phyloP scores from a whole-genome alignment of 768 basidiomycete genomes.

The Suillus decipiens region DNA sequence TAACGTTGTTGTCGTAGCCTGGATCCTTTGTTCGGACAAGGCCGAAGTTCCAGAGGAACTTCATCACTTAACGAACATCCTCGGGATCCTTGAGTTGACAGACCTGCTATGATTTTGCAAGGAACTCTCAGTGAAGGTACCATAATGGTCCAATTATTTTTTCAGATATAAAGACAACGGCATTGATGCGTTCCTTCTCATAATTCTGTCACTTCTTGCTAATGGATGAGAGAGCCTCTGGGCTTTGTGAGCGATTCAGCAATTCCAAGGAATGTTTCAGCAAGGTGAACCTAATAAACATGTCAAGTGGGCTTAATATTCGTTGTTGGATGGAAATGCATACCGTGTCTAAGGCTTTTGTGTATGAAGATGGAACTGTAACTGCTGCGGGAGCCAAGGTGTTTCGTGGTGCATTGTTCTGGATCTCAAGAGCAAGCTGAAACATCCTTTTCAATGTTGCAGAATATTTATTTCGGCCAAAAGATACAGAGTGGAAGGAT shows the following conservation, averaged over 20 bases:
- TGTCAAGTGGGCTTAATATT: not conserved
- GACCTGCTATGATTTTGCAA: not conserved
- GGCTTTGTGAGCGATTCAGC: conserved; percentile 60
- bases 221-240: conserved; percentile 46
- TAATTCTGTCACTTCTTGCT: not conserved
- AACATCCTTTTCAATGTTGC: conserved; percentile 48
- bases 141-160: not conserved
- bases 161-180: not conserved
- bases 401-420: conserved; percentile 44
- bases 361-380: conserved; percentile 46
- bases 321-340: conserved; percentile 8
- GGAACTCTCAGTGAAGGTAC: not conserved
- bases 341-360: conserved; percentile 53
- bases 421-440: conserved; percentile 47
- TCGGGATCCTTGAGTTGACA: not conserved
- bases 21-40: not conserved
- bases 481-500: conserved; percentile 59
- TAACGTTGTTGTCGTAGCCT: not conserved
- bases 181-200: not conserved
- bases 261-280: conserved; percentile 58
- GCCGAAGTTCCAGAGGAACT: not conserved
- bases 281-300: conserved; percentile 46
- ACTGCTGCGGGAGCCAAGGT: conserved; percentile 33
- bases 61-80: not conserved
- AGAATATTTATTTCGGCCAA: conserved; percentile 38